phyloP scores from a whole-genome alignment of 176 grass and related monocot genomes.

The Avena atlantica region DNA sequence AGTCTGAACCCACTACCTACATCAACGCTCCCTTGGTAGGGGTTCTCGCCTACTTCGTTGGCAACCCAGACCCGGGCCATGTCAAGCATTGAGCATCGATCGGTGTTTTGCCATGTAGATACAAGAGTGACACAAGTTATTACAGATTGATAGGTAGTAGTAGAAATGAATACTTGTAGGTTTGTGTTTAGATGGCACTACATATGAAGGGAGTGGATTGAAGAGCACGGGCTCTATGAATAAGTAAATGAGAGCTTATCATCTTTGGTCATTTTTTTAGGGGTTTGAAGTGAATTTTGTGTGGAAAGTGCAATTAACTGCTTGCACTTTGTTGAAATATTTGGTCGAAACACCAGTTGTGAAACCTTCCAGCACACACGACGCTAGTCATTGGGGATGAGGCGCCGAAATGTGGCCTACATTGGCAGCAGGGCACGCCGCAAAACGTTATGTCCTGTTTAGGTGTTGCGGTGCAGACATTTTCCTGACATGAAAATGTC shows the following conservation, averaged over 20 bases:
- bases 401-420: no score
- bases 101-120: slow-evolving; percentile 21
- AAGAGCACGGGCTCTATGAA: slow-evolving; percentile 6
- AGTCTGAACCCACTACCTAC: slow-evolving; percentile 92
- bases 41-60: slow-evolving; percentile 78
- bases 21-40: slow-evolving; percentile 95
- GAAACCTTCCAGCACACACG: no score
- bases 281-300: no score
- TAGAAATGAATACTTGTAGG: slow-evolving; percentile 12
- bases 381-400: no score
- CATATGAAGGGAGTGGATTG: slow-evolving; percentile 24
- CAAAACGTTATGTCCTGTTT: no score
- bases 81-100: slow-evolving; percentile 30
- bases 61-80: slow-evolving; percentile 47
- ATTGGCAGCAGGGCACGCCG: no score
- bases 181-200: slow-evolving; percentile 29
- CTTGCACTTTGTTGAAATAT: no score
- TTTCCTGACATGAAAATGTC: no score
- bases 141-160: slow-evolving; percentile 3
- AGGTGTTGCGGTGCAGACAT: no score
- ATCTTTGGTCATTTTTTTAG: neutral
- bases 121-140: neutral
- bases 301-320: no score
- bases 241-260: neutral
- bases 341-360: no score